These are phyloP conservation scores for Colletotrichum navitas DNA, from an alignment of 2,329 filamentous ascomycete species.

Conservation along the genomic window DNA sequence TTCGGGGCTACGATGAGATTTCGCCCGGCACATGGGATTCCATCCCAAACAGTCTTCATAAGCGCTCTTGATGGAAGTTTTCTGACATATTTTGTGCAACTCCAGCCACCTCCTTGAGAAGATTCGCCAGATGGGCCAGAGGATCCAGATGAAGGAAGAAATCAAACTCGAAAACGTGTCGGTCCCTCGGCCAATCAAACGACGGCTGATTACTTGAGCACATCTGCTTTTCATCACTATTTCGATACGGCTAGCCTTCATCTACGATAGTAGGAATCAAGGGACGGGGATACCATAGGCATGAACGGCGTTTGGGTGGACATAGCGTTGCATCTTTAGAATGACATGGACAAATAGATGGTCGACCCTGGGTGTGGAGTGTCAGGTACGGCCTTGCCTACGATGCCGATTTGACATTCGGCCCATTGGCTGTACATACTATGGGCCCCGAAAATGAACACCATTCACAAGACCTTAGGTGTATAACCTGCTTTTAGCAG, in stretches of 20 bases:
- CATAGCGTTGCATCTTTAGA: background rate
- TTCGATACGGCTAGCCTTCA: background rate
- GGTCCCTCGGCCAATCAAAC: constrained; percentile 61
- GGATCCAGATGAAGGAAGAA: constrained; percentile 50
- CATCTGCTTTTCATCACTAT: background rate
- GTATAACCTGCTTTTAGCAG: background rate
- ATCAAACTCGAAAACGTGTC: constrained; percentile 49
- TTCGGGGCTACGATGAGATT: constrained; percentile 10
- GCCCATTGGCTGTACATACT: background rate
- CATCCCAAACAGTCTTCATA: background rate
- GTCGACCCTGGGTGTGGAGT: background rate
- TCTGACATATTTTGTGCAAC: constrained; percentile 48
- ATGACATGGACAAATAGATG: background rate
- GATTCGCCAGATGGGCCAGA: constrained; percentile 61
- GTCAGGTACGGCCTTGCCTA: background rate
- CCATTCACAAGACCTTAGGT: no score
- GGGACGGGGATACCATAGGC: constrained; percentile 3
- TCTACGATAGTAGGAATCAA: background rate
- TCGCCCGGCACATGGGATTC: constrained; percentile 6
- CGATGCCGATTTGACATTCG: background rate
- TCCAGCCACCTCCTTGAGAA: constrained; percentile 68
- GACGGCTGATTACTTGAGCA: constrained; percentile 55
- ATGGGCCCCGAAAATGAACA: background rate
- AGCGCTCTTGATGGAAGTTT: constrained; percentile 45
- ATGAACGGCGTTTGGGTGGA: constrained; percentile 28